These are phyloP conservation scores for Petunia secreta DNA, from an alignment of 257 asterid species.

Conservation along the genomic window DNA sequence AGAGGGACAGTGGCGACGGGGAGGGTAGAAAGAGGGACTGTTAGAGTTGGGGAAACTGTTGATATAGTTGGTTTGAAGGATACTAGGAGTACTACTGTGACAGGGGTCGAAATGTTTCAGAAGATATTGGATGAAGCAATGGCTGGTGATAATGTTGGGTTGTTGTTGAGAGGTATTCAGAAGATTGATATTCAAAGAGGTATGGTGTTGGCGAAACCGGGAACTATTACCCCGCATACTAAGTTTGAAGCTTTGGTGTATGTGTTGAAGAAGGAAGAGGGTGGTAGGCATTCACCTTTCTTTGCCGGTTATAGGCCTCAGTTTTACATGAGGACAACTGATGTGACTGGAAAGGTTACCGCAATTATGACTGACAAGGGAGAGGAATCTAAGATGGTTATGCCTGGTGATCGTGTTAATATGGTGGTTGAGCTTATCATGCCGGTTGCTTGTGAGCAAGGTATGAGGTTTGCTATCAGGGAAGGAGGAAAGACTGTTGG, in stretches of 20 bases:
- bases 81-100: slow-evolving; percentile 77
- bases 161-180: slow-evolving; percentile 89
- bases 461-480: slow-evolving; percentile 96
- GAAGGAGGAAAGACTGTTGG: slow-evolving; percentile 98
- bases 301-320: slow-evolving; percentile 95
- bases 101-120: slow-evolving; percentile 96
- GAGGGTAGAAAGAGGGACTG: slow-evolving; percentile 82
- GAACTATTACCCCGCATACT: slow-evolving; percentile 78
- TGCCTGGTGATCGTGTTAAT: slow-evolving; percentile 97
- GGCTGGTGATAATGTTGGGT: slow-evolving; percentile 97
- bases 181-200: slow-evolving; percentile 87
- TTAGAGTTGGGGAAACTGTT: slow-evolving; percentile 73
- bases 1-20: slow-evolving; percentile 97
- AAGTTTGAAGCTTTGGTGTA: slow-evolving; percentile 79
- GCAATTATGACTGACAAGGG: slow-evolving; percentile 52
- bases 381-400: slow-evolving; percentile 94
- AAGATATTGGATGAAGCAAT: slow-evolving; percentile 85
- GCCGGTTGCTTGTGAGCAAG: slow-evolving; percentile 94
- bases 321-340: slow-evolving; percentile 98
- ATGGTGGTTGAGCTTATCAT: slow-evolving; percentile 94
- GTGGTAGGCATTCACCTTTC: slow-evolving; percentile 96
- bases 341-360: slow-evolving; percentile 59
- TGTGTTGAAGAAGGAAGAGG: slow-evolving; percentile 98
- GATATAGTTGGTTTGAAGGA: slow-evolving; percentile 82
- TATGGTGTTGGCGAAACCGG: slow-evolving; percentile 92